phyloP scores from a whole-genome alignment of 2,329 filamentous ascomycete species.

The Alternaria alternata region DNA sequence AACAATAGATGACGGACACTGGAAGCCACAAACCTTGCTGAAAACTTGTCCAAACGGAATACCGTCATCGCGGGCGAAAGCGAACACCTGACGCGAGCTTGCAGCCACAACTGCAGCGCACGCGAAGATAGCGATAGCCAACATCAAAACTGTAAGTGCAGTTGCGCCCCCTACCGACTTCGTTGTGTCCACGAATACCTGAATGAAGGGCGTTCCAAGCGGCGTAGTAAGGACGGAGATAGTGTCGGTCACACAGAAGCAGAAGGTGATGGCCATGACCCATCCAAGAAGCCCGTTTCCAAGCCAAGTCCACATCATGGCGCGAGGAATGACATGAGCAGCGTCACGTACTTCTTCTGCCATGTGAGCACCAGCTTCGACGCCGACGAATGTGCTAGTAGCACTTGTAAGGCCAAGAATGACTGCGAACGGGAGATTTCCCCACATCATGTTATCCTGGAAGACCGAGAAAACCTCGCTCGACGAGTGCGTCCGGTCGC shows the following conservation, averaged over 20 bases:
- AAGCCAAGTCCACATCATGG: constrained; percentile 49
- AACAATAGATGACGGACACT: constrained; percentile 40
- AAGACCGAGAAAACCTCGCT: constrained; percentile 57
- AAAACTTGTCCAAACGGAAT: constrained; percentile 36
- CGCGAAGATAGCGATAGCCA: constrained; percentile 29
- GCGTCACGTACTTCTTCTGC: constrained; percentile 43
- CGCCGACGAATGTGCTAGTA: constrained; percentile 49
- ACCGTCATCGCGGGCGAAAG: constrained; percentile 40
- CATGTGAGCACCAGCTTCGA: constrained; percentile 48
- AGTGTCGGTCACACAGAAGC: constrained; percentile 20
- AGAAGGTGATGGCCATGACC: constrained; percentile 37
- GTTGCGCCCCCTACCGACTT: constrained; percentile 27
- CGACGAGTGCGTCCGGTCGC: constrained; percentile 42
- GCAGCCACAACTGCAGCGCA: constrained; percentile 34
- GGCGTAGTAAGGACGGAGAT: constrained; percentile 25
- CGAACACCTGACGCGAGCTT: constrained; percentile 38
- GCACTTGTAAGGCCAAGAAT: constrained; percentile 49
- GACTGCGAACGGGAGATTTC: background rate
- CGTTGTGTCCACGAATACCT: constrained; percentile 38
- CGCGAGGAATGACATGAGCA: constrained; percentile 38
- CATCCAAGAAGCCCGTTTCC: constrained; percentile 49
- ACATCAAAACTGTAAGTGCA: constrained; percentile 30
- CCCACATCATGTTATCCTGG: constrained; percentile 46
- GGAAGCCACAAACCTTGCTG: constrained; percentile 43
- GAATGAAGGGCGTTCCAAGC: constrained; percentile 29